Evolutionary conservation across 805 yeast genomes (phyloP), one percentile per base, ranked within the genome.

Genomic region (Osmozyma mogii): DNA sequence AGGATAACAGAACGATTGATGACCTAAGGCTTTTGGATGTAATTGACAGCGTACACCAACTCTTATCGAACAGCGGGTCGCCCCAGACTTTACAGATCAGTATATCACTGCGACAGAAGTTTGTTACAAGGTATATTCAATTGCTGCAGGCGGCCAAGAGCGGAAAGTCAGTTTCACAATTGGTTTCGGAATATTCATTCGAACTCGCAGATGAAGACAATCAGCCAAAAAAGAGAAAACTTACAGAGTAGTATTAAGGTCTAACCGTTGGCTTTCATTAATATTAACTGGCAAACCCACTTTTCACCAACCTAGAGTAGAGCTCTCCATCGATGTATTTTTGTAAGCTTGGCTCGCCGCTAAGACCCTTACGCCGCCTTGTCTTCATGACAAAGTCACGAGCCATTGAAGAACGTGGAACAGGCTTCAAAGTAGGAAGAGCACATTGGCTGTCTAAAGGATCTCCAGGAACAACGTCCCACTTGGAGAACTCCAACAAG

Each of bases 381-480:
- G 96, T 85, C 52, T 94, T 92, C 57, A 84, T 58, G 17, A 85
- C 78, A 45, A 87, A 84, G 54, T 92, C 98, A 34, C 98, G 65
- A 1, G 96, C 89, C 34, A 88, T 57, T 3, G 82, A 75, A 7
- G 61, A 60, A 0, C 65, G 55, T 5, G 80, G 78, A 1, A 92
- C 95, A 0, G 95, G 84, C 41, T 75, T 75, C 49, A 89, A 62
- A 24, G 77, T 68, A 4, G 87, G 85, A 22, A 85, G 67, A 27
- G 56, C 58, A 11, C 72, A 70, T 18, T 72, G 68, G 14, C 59
- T 56, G 50, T 89, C 95, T 44, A 89, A 47, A 6, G 96, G 97
- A 56, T 89, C 85, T 0, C 98, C 98, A 2, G 95, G 95, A 1
- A 84, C 94, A 3, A 63, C 53, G 13, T 71, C 68, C 95, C 96